Evolutionary conservation across 108 stramenopile species (phyloP).

Genomic region (Fistulifera pelliculosa): DNA sequence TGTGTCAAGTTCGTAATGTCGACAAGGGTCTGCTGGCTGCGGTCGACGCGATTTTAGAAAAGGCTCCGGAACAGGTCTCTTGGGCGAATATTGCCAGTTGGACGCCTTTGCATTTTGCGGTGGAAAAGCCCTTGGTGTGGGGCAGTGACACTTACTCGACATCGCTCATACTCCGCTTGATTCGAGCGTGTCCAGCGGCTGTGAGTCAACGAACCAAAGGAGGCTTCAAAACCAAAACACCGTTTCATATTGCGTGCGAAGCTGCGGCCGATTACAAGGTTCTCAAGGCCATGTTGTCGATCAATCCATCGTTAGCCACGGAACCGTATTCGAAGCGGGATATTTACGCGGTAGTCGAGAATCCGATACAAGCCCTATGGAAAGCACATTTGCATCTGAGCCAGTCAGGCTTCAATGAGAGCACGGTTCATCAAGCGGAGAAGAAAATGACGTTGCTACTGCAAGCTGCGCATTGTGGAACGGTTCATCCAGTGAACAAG

Average conservation of each 20-base stretch:
- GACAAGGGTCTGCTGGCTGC: constrained; percentile 15
- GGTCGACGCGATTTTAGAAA: constrained; percentile 16
- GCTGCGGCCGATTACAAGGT: constrained; percentile 12
- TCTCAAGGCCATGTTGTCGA: constrained; percentile 20
- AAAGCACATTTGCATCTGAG: not conserved
- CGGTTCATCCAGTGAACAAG: not conserved
- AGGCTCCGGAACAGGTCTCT: constrained; percentile 11
- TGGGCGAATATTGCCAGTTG: constrained; percentile 16
- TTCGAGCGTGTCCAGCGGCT: constrained; percentile 19
- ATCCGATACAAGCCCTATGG: constrained; percentile 24
- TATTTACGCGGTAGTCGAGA: constrained; percentile 6
- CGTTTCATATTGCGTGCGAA: constrained; percentile 28
- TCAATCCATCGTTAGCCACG: constrained; percentile 19
- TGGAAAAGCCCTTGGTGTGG: constrained; percentile 11
- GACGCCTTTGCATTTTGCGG: constrained; percentile 34
- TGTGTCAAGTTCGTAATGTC: constrained; percentile 16
- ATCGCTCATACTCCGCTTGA: constrained; percentile 8
- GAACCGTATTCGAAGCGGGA: constrained; percentile 1
- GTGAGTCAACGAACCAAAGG: constrained; percentile 12
- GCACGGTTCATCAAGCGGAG: not conserved
- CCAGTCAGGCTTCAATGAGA: not conserved
- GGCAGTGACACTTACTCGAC: not conserved
- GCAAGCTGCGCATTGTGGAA: constrained; percentile 13
- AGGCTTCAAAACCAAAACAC: constrained; percentile 22
- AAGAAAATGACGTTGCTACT: constrained; percentile 25